Evolutionary conservation across 2,329 filamentous ascomycete genomes (phyloP).

Genomic region (Erysiphe pulchra): DNA sequence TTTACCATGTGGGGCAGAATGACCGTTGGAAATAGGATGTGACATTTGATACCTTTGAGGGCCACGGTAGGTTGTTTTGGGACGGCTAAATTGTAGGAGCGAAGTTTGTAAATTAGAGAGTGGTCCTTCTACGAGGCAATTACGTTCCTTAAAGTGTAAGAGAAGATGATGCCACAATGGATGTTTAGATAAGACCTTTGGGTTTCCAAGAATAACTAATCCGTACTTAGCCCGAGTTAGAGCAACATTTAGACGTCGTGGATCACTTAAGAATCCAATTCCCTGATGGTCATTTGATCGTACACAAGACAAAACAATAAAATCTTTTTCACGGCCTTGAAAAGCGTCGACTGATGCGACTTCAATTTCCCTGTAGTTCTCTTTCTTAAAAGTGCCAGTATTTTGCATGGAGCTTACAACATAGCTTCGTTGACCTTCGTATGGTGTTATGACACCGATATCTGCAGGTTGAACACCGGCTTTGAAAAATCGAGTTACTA

Average conservation of each 20-base stretch:
- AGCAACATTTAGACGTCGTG: constrained; percentile 87
- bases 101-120: constrained; percentile 90
- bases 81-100: constrained; percentile 78
- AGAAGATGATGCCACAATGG: constrained; percentile 92
- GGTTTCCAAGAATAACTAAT: constrained; percentile 87
- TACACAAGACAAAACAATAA: constrained; percentile 92
- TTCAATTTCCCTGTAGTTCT: constrained; percentile 94
- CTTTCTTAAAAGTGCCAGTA: constrained; percentile 91
- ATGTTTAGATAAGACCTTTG: constrained; percentile 92
- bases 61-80: constrained; percentile 73
- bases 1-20: constrained; percentile 12
- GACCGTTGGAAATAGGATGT: constrained; percentile 23
- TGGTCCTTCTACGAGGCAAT: constrained; percentile 86
- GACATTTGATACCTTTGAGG: constrained; percentile 72
- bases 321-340: constrained; percentile 96
- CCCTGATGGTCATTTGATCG: constrained; percentile 97
- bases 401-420: constrained; percentile 99
- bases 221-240: constrained; percentile 93
- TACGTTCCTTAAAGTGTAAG: constrained; percentile 87
- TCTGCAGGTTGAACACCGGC: constrained; percentile 81
- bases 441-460: constrained; percentile 95
- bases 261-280: constrained; percentile 95
- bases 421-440: constrained; percentile 94
- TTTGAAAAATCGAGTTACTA: constrained; percentile 96
- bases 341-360: constrained; percentile 97